Conservation (phyloP, 768 basidiomycete species). For the Neoboletus brunneissimus region DNA sequence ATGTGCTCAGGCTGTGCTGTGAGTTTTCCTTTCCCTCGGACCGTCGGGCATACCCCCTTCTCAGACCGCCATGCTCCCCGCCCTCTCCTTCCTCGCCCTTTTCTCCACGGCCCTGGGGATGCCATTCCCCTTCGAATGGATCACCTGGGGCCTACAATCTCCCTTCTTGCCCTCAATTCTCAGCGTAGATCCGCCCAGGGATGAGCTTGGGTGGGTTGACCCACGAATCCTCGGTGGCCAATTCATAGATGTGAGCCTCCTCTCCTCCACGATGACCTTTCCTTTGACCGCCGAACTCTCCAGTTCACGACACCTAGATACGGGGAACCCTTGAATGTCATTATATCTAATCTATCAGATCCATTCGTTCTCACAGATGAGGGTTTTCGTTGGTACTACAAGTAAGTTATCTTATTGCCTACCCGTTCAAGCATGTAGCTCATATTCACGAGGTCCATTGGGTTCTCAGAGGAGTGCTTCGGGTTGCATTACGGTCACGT, state of each 20-base stretch:
- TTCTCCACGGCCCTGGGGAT: conserved; percentile 10
- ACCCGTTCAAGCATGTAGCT: background rate
- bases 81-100: conserved; percentile 13
- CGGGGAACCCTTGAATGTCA: conserved; percentile 84
- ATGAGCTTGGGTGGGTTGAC: conserved; percentile 52
- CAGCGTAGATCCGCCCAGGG: conserved; percentile 15
- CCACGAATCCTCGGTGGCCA: conserved; percentile 72
- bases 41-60: background rate
- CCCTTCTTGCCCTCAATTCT: conserved; percentile 1
- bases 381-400: conserved; percentile 69
- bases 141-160: conserved; percentile 11
- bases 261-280: background rate
- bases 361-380: conserved; percentile 73
- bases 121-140: conserved; percentile 9
- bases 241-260: conserved; percentile 64
- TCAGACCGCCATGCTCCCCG: conserved; percentile 15
- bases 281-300: background rate
- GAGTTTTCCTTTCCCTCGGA: background rate
- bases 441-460: conserved; percentile 57
- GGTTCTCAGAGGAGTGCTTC: conserved; percentile 79
- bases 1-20: conserved; percentile 1
- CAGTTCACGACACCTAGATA: conserved; percentile 63
- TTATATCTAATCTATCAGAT: conserved; percentile 76
- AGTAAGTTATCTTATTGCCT: conserved; percentile 36
- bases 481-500: conserved; percentile 73